Evolutionary conservation across 768 basidiomycete species (phyloP), one percentile per base, ranked within the genome.

Genomic region (Collybiopsis confluens): DNA sequence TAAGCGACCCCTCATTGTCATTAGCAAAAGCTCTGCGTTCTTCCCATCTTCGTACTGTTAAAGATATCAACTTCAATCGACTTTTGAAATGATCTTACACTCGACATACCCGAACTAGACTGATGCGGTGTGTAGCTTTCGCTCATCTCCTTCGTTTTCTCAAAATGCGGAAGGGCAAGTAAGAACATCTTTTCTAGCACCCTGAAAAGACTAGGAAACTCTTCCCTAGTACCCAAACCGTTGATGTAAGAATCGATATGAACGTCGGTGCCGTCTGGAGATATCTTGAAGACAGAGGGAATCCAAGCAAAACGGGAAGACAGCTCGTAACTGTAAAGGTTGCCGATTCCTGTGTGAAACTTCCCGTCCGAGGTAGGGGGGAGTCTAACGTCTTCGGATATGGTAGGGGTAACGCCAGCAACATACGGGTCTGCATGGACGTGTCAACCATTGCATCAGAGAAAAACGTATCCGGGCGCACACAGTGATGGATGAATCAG

Each of bases 201-300:
- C 15, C 54, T 44, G 41, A 56, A 60, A 6, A 60, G 52, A 26
- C 20, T 36, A 2, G 57, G 54, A 36, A 30, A 54, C 10, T 50
- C 13, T 20, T 56, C 60, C 11, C 60, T 47, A 15, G 60, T 56
- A 1, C 60, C 60, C 20, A 61, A 37, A 11, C 60, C 60, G 45
- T 61, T 61, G 36, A 61, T 61, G 51, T 61, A 61, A 4, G 55
- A 54, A 11, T 59, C 38, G 42, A 61, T 61, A 15, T 28, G 50
- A 18, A 57, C 58, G 18, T 51, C 52, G 16, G 42, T 57, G 23
- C 58, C 55, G 43, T 59, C 58, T 11, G 45, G n/a, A 1, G 51
- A 54, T 20, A 61, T 55, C 24, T 33, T 48, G 35, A n/a, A n/a
- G n/a, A n/a, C n/a, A 3, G 60, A 56, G 1, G 60, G 60, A 2